Conservation (phyloP, 495 filamentous ascomycete species). For the Chaetomidium leptoderma region DNA sequence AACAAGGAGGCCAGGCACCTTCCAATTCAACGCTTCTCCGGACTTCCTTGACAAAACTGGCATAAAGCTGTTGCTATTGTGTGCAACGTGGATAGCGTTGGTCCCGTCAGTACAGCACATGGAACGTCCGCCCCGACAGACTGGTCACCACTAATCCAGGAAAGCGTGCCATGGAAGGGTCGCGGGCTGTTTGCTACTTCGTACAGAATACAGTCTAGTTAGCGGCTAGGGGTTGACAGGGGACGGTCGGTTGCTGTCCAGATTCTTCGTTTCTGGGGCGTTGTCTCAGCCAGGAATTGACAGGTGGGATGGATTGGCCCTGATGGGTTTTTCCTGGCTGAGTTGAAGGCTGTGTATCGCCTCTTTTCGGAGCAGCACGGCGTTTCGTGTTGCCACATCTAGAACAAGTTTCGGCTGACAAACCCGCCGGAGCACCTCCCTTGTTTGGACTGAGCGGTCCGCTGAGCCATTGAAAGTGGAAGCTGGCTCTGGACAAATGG, state of each 20-base stretch:
- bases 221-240: too few species aligned
- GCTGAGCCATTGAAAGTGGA: too few species aligned
- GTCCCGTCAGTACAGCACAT: too few species aligned
- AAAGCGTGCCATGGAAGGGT: too few species aligned
- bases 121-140: not conserved
- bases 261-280: too few species aligned
- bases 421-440: not conserved
- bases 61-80: not conserved
- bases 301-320: not conserved
- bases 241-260: not conserved
- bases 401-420: conserved; percentile 5
- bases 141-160: not conserved
- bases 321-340: too few species aligned
- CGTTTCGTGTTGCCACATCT: not conserved
- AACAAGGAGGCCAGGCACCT: not conserved
- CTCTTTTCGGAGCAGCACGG: not conserved
- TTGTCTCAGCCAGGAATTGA: too few species aligned
- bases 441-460: not conserved
- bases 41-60: not conserved
- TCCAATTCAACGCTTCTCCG: not conserved
- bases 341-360: not conserved
- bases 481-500: too few species aligned
- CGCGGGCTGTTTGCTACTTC: too few species aligned
- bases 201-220: too few species aligned
- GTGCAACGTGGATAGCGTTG: not conserved